A percentile compares a stretch with the other conserved stretches of the same genome.
phyloP scores from a whole-genome alignment of 2,329 filamentous ascomycete species.

The Trichoderma sp. region DNA sequence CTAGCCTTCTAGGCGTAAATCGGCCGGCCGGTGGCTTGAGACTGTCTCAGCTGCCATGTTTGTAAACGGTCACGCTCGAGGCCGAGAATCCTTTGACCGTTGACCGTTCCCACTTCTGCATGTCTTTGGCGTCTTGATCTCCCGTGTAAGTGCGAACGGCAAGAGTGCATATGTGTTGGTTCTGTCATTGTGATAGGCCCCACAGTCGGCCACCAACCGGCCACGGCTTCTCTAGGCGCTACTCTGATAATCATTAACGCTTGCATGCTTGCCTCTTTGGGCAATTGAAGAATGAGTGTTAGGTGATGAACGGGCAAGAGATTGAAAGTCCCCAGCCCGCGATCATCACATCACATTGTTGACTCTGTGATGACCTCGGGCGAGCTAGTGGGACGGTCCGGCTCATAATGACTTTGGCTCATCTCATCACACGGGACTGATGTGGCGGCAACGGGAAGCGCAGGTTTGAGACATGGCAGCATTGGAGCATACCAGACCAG shows the following conservation, averaged over 20 bases:
- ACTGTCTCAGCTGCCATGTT: slow-evolving; percentile 17
- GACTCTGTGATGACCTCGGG: slow-evolving; percentile 20
- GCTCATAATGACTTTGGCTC: slow-evolving; percentile 16
- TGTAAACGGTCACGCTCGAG: slow-evolving; percentile 4
- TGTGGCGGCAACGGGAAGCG: background rate
- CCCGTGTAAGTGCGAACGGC: slow-evolving; percentile 17
- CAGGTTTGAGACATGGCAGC: slow-evolving; percentile 10
- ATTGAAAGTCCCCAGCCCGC: background rate
- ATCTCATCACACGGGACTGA: slow-evolving; percentile 3
- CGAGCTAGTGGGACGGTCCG: slow-evolving; percentile 33
- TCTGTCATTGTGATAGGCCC: slow-evolving; percentile 27
- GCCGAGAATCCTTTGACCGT: slow-evolving; percentile 22
- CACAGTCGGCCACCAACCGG: slow-evolving; percentile 21
- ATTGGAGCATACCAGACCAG: background rate
- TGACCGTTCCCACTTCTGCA: slow-evolving; percentile 21
- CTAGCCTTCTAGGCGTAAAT: slow-evolving; percentile 12
- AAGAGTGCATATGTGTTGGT: slow-evolving; percentile 25
- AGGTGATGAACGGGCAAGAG: background rate
- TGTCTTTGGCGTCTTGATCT: slow-evolving; percentile 22
- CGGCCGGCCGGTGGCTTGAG: slow-evolving; percentile 12
- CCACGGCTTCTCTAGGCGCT: slow-evolving; percentile 2
- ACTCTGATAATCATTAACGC: background rate
- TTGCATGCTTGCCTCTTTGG: slow-evolving; percentile 20
- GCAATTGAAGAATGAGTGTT: slow-evolving; percentile 4
- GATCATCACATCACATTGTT: slow-evolving; percentile 10